phyloP scores from a whole-genome alignment of 1,284 basidiomycete species.

The Stereum hirsutum region DNA sequence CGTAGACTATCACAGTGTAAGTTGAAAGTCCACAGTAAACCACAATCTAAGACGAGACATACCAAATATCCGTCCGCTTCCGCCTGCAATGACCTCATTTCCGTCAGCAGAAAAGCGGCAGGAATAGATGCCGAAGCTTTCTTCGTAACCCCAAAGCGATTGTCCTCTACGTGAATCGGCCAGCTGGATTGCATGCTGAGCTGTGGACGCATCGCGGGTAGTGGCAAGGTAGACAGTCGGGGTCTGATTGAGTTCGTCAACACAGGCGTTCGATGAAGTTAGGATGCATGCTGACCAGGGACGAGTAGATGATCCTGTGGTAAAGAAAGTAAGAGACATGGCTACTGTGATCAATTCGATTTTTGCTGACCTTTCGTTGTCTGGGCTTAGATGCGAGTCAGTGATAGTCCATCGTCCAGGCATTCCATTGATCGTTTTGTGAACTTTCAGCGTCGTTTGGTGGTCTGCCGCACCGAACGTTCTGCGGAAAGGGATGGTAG shows the following conservation, averaged over 20 bases:
- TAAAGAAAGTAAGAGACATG: conserved; percentile 6
- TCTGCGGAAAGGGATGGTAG: conserved; percentile 8
- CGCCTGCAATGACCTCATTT: conserved; percentile 80
- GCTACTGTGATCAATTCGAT: not conserved
- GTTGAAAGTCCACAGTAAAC: not conserved
- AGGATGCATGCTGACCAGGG: conserved; percentile 46
- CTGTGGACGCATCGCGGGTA: conserved; percentile 62
- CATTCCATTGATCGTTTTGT: conserved; percentile 73
- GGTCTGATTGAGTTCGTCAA: conserved; percentile 30
- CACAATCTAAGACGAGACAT: too few relatives aligned
- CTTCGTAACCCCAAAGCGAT: conserved; percentile 31
- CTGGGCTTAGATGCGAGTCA: conserved; percentile 87
- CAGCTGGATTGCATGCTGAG: conserved; percentile 72
- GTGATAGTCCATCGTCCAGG: conserved; percentile 87
- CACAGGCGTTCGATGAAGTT: conserved; percentile 4
- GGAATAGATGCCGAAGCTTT: conserved; percentile 77
- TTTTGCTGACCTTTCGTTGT: conserved; percentile 70
- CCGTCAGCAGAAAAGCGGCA: conserved; percentile 95
- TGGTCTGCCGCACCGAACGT: conserved; percentile 22
- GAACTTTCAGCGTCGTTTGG: conserved; percentile 65
- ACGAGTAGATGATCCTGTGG: conserved; percentile 84
- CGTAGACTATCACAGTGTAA: conserved; percentile 83
- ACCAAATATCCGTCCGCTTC: conserved; percentile 74
- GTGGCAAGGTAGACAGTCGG: conserved; percentile 82
- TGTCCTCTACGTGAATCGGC: conserved; percentile 31